Base-by-base conservation (phyloP, 306 rosid genomes). In the Benincasa hispida region DNA sequence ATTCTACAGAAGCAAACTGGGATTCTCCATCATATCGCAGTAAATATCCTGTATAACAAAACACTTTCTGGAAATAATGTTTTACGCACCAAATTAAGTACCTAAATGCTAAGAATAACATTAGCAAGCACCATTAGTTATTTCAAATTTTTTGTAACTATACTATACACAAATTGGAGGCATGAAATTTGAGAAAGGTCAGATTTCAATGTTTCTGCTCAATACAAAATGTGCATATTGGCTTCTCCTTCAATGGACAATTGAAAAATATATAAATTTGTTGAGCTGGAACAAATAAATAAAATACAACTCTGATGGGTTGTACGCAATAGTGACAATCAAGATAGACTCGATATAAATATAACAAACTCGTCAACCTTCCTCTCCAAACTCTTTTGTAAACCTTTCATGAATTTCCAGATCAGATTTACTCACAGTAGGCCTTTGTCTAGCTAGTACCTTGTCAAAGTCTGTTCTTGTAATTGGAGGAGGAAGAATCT, bases 401-500 rank as follows among this genome's bases (percentile, higher is more conserved):
- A 95, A 95, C 88, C 92, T 89, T 93, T 92, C 99, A 13, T 95
- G 99, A 59, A 92, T 89, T 0, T 89, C 87, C 47, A 95, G 98
- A 81, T 95, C 99, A 34, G 85, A 3, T 83, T 92, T 95, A 88
- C 99, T 92, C 77, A 95, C 98, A 0, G 99, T 95, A 76, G 99
- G 99, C 84, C 87, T 89, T 84, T 95, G 99, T 86, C 97, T 88
- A 34, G 98, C 96, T 82, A 95, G 93, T 59, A 95, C 99, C 91
- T 95, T 95, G 82, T 95, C 98, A 78, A 95, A 95, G 87, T 95
- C 99, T 68, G 86, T 65, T 84, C 85, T 89, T 5, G 89, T 60
- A 79, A 95, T 95, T 32, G 98, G 98, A 15, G 99, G 99, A 32
- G 98, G 99, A 80, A 90, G 92, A 84, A 95, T 95, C 99, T 95